Base-by-base conservation (phyloP, 306 rosid species). In the Pterocarpus macrocarpus region DNA sequence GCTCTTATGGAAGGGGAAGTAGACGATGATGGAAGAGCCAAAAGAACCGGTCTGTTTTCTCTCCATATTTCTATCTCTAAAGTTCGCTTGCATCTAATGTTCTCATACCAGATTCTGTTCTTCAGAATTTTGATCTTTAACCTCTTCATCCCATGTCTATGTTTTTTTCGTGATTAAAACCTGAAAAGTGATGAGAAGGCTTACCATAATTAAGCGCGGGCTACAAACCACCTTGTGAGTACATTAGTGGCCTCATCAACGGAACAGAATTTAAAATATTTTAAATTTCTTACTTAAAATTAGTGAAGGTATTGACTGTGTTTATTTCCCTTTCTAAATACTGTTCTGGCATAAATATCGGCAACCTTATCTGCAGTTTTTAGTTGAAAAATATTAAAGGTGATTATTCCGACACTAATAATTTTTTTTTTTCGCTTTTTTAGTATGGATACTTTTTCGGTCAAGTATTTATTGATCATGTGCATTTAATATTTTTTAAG, bases 21-120 rank as follows among this genome's bases (percentile, higher is more conserved):
- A 0, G 87, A 84, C 8, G 87, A 84, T 1, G 87, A 84, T 66
- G 87, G 87, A 7, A 47, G 55, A 61, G 56, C 38, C 73, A 74
- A 32, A 74, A 79, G 87, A 79, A 73, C 77, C 2, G 87, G 87
- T 84, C 0, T 8, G 45, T 38, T 38, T 11, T 4, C 10, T 35
- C 58, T 43, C 2, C 10, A 43, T 63, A 1, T 47, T 0, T 45
- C 2, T 22, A 0, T 5, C 2, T 70, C 45, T 3, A 32, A 32
- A 45, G 4, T 45, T 33, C 33, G 17, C 5, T 66, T 44, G 7
- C 53, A 22, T 62, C 55, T 64, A 15, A 5, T 14, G 0, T 72
- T 71, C 16, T 53, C n/a, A 5, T 57, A 7, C 53, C 35, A 22
- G 14, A 41, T 57, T 73, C 53, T 73, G 36, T 16, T 11, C 53